Evolutionary conservation across 768 basidiomycete species (phyloP).

Genomic region (Pisolithus microcarpus): DNA sequence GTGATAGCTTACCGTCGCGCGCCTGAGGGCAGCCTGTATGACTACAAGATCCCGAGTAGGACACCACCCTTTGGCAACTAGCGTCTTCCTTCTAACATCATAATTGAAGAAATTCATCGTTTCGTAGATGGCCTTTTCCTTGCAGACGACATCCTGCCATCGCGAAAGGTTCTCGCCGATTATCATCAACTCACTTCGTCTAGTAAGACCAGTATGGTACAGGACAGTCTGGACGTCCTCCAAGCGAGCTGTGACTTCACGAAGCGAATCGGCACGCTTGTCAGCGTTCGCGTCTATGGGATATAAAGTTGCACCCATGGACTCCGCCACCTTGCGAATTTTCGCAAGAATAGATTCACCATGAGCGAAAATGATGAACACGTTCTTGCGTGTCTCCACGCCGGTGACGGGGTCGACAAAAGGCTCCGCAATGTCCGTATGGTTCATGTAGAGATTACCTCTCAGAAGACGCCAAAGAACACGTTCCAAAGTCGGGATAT

Average conservation of each 20-base stretch:
- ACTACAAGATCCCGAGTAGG: slow-evolving; percentile 83
- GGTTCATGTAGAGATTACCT: slow-evolving; percentile 99
- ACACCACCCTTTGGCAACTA: slow-evolving; percentile 97
- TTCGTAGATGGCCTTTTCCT: slow-evolving; percentile 95
- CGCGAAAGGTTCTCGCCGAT: slow-evolving; percentile 79
- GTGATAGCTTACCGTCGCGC: slow-evolving; percentile 59
- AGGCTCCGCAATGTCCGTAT: slow-evolving; percentile 88
- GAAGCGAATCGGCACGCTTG: slow-evolving; percentile 84
- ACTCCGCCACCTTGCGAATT: slow-evolving; percentile 96
- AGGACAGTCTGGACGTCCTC: slow-evolving; percentile 88
- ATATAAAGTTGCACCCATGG: slow-evolving; percentile 97
- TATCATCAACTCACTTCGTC: slow-evolving; percentile 74
- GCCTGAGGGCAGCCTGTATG: slow-evolving; percentile 82
- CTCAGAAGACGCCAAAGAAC: slow-evolving; percentile 97
- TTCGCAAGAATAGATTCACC: slow-evolving; percentile 88
- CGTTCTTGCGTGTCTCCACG: slow-evolving; percentile 87
- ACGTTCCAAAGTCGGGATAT: slow-evolving; percentile 91
- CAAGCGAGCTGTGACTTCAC: slow-evolving; percentile 79
- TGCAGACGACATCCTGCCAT: slow-evolving; percentile 91
- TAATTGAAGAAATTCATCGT: slow-evolving; percentile 94
- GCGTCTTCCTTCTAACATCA: slow-evolving; percentile 86
- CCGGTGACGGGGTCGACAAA: slow-evolving; percentile 85
- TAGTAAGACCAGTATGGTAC: slow-evolving; percentile 80
- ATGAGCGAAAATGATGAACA: slow-evolving; percentile 99
- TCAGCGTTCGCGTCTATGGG: slow-evolving; percentile 93